phyloP scores from a whole-genome alignment of 2,329 filamentous ascomycete genomes.

The Diaporthe vexans region DNA sequence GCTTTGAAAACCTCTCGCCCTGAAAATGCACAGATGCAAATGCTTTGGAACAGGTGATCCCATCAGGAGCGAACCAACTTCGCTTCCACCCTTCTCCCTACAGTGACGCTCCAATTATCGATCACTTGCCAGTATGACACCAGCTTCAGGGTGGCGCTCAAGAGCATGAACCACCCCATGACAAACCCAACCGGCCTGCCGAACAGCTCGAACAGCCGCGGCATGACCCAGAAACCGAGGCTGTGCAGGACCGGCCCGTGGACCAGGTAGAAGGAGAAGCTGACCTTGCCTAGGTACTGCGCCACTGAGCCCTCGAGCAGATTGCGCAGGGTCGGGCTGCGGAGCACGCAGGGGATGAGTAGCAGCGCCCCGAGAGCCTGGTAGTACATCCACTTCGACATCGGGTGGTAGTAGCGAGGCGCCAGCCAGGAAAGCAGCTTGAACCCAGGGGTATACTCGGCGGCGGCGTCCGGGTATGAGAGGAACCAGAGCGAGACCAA shows the following conservation, averaged over 20 bases:
- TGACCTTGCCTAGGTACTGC: conserved; percentile 57
- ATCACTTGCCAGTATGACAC: conserved; percentile 55
- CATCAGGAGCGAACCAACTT: conserved; percentile 46
- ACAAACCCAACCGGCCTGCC: conserved; percentile 49
- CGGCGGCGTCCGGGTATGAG: conserved; percentile 56
- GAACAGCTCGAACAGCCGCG: conserved; percentile 54
- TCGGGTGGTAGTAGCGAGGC: conserved; percentile 54
- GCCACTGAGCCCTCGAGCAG: conserved; percentile 50
- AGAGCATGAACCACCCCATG: conserved; percentile 51
- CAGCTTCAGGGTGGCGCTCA: conserved; percentile 52
- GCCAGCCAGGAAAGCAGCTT: conserved; percentile 50
- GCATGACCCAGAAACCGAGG: conserved; percentile 53
- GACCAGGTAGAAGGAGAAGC: conserved; percentile 58
- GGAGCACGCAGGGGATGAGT: conserved; percentile 53
- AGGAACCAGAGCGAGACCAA: conserved; percentile 55
- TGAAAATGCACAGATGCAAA: neutral
- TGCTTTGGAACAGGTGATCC: neutral
- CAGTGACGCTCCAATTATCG: conserved; percentile 54
- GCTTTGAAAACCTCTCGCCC: neutral
- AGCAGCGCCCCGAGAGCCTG: conserved; percentile 55
- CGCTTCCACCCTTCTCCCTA: conserved; percentile 54
- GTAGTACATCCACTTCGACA: conserved; percentile 57
- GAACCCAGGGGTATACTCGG: conserved; percentile 56
- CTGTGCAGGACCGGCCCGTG: conserved; percentile 51
- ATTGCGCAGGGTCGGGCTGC: conserved; percentile 48